Conservation (phyloP, 495 filamentous ascomycete species). For the Neurospora sp. region DNA sequence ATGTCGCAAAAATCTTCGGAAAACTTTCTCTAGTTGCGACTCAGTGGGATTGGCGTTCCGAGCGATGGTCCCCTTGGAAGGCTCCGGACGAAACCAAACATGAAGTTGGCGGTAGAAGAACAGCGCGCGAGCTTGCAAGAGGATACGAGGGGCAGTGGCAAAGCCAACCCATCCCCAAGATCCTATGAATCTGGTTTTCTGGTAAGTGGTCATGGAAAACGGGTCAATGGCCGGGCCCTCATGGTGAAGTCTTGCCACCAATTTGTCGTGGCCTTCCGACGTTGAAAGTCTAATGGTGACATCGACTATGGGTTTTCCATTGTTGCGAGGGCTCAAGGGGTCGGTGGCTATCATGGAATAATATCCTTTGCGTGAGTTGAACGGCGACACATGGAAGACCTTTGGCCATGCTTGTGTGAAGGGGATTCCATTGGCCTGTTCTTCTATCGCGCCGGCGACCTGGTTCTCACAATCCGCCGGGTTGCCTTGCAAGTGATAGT, state of each 20-base stretch:
- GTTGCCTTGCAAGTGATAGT: background rate
- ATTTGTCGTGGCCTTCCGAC: constrained; percentile 43
- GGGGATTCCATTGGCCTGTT: constrained; percentile 4
- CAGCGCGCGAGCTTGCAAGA: constrained; percentile 43
- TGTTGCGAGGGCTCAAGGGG: constrained; percentile 33
- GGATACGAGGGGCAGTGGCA: constrained; percentile 50
- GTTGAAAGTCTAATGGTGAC: constrained; percentile 48
- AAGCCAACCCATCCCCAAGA: constrained; percentile 56
- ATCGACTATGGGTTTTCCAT: constrained; percentile 31
- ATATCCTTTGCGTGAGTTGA: constrained; percentile 54
- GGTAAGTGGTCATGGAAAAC: constrained; percentile 21
- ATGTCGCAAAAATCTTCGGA: constrained; percentile 39
- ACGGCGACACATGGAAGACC: constrained; percentile 67
- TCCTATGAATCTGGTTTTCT: constrained; percentile 38
- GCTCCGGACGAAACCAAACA: constrained; percentile 49
- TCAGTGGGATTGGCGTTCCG: constrained; percentile 36
- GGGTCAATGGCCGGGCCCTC: constrained; percentile 41
- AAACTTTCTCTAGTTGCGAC: constrained; percentile 38
- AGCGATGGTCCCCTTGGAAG: constrained; percentile 39
- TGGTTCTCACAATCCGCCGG: background rate
- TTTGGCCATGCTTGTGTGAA: constrained; percentile 49
- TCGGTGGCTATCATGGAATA: constrained; percentile 48
- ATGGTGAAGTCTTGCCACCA: constrained; percentile 44
- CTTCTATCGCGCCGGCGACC: constrained; percentile 1
- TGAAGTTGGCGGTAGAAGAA: constrained; percentile 44